Evolutionary conservation across 208 protist genomes (phyloP).

Genomic region (Trichomonas vaginalis): DNA sequence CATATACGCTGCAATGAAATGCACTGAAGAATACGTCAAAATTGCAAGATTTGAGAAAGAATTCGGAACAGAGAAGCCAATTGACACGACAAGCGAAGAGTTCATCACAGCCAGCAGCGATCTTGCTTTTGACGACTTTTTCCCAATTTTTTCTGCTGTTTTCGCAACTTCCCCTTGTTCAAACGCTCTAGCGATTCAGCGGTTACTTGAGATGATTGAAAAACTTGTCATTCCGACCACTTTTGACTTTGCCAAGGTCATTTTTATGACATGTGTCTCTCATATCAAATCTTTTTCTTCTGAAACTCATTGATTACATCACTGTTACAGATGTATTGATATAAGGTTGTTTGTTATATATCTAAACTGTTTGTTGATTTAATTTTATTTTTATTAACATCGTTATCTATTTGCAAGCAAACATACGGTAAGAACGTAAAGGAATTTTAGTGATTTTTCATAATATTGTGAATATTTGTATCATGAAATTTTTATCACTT

Average conservation of each 20-base stretch:
- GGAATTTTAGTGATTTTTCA: no score
- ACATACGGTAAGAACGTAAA: no score
- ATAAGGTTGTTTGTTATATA: no score
- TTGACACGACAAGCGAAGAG: background rate
- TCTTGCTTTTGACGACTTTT: background rate
- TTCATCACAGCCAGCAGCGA: background rate
- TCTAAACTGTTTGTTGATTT: no score
- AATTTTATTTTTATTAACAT: no score
- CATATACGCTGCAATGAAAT: background rate
- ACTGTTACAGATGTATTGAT: no score
- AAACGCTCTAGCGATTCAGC: background rate
- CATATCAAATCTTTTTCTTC: background rate
- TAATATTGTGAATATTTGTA: no score
- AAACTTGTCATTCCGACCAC: background rate
- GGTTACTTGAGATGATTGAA: background rate
- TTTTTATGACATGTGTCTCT: background rate
- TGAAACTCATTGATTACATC: background rate
- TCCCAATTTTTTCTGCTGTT: background rate
- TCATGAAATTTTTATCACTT: no score
- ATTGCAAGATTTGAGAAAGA: background rate
- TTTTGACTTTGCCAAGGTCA: background rate
- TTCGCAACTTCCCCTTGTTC: background rate
- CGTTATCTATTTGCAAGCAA: no score
- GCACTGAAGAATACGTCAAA: background rate
- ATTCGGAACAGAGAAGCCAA: background rate